Evolutionary conservation across 306 rosid genomes (phyloP).

Genomic region (Betula pendula): DNA sequence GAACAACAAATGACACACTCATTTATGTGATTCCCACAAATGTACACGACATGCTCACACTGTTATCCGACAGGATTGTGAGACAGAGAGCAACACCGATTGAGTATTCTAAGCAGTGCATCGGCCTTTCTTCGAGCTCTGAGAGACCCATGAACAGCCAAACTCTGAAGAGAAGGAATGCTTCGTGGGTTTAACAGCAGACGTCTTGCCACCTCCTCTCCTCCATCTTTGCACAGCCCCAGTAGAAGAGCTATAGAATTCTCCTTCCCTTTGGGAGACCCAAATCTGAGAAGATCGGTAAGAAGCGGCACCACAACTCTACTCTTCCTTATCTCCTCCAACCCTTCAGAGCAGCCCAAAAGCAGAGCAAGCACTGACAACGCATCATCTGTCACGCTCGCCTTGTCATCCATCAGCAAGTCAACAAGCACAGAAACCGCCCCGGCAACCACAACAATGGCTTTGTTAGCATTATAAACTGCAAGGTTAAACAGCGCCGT

Average conservation of each 20-base stretch:
- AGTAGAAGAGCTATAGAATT: slow-evolving; percentile 68
- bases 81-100: slow-evolving; percentile 74
- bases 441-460: slow-evolving; percentile 51
- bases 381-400: slow-evolving; percentile 78
- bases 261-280: slow-evolving; percentile 87
- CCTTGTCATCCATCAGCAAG: slow-evolving; percentile 78
- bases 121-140: slow-evolving; percentile 84
- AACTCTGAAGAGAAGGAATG: slow-evolving; percentile 78
- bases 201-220: slow-evolving; percentile 65
- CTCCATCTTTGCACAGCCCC: slow-evolving; percentile 87
- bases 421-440: slow-evolving; percentile 62
- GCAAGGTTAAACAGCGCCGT: slow-evolving; percentile 76
- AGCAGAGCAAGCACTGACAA: slow-evolving; percentile 67
- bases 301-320: slow-evolving; percentile 68
- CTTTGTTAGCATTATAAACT: slow-evolving; percentile 68
- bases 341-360: slow-evolving; percentile 66
- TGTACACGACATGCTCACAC: slow-evolving; percentile 23
- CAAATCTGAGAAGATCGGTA: slow-evolving; percentile 84
- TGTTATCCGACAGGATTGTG: slow-evolving; percentile 43
- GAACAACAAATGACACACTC: slow-evolving; percentile 12
- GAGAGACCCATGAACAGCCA: slow-evolving; percentile 73
- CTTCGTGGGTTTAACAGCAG: slow-evolving; percentile 76
- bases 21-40: slow-evolving; percentile 42
- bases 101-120: slow-evolving; percentile 76
- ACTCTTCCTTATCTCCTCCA: slow-evolving; percentile 67